A percentile compares a stretch with the other conserved stretches of the same genome.
These are phyloP conservation scores for Skeletonema menzelii DNA, from an alignment of 108 stramenopile species.

Conservation along the genomic window DNA sequence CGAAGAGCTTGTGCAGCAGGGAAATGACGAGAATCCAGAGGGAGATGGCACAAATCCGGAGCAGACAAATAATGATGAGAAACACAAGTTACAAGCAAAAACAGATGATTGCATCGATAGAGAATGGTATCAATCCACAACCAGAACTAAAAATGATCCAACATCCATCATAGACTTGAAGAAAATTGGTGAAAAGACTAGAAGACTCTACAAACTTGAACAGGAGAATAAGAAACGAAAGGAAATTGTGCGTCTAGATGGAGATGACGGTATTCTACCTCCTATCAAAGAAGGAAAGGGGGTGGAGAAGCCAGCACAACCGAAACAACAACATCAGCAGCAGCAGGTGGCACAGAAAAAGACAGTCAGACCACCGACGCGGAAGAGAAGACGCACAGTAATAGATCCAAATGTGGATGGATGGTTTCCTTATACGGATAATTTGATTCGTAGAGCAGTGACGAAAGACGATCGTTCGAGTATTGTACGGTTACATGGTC, in stretches of 20 bases:
- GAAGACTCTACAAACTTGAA: slow-evolving; percentile 46
- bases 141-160: not conserved
- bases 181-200: slow-evolving; percentile 63
- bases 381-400: slow-evolving; percentile 15
- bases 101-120: not conserved
- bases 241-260: slow-evolving; percentile 61
- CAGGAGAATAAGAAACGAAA: slow-evolving; percentile 66
- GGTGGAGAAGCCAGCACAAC: slow-evolving; percentile 4
- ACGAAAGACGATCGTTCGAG: slow-evolving; percentile 53
- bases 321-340: slow-evolving; percentile 4
- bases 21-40: not conserved
- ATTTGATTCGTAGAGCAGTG: slow-evolving; percentile 21
- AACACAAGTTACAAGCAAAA: not conserved
- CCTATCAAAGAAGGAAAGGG: not conserved
- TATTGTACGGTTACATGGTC: slow-evolving; percentile 68
- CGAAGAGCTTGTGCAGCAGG: not conserved
- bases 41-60: not conserved
- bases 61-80: not conserved
- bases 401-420: slow-evolving; percentile 32
- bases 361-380: slow-evolving; percentile 14
- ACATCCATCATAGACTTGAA: slow-evolving; percentile 37
- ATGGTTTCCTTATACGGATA: slow-evolving; percentile 52
- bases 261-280: slow-evolving; percentile 14
- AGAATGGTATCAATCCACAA: not conserved
- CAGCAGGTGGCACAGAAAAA: slow-evolving; percentile 3